Evolutionary conservation across 106 monocot genomes (phyloP).

Genomic region (Triglochin maritima): DNA sequence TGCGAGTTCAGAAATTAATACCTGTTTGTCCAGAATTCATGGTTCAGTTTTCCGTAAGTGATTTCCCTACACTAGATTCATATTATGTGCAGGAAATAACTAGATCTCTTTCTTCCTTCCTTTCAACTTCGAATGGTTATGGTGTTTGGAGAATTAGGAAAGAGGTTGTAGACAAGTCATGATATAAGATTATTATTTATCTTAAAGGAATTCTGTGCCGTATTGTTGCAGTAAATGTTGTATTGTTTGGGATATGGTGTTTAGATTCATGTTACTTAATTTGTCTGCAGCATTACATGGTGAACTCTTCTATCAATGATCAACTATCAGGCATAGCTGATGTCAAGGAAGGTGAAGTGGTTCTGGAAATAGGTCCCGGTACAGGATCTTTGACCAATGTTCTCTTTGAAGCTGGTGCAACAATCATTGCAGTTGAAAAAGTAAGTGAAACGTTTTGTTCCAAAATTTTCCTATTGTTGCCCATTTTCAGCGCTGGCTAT

Average conservation of each 20-base stretch:
- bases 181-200: not conserved
- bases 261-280: not conserved
- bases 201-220: not conserved
- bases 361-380: slow-evolving; percentile 91
- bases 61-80: too few species aligned
- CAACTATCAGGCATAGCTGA: slow-evolving; percentile 36
- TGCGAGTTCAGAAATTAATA: too few species aligned
- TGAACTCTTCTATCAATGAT: slow-evolving; percentile 71
- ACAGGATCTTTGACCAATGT: slow-evolving; percentile 82
- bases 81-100: too few species aligned
- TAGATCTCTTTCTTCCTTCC: too few species aligned
- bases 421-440: slow-evolving; percentile 82
- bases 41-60: too few species aligned
- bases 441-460: slow-evolving; percentile 14
- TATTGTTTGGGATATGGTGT: not conserved
- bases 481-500: not conserved
- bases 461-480: not conserved
- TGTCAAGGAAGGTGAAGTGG: slow-evolving; percentile 62
- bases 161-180: not conserved
- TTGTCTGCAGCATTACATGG: slow-evolving; percentile 74
- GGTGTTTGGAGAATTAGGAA: too few species aligned
- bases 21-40: too few species aligned
- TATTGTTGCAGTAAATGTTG: too few species aligned
- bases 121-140: too few species aligned
- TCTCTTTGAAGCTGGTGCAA: slow-evolving; percentile 55